phyloP scores from a whole-genome alignment of 768 basidiomycete species.

The Tylopilus felleus region DNA sequence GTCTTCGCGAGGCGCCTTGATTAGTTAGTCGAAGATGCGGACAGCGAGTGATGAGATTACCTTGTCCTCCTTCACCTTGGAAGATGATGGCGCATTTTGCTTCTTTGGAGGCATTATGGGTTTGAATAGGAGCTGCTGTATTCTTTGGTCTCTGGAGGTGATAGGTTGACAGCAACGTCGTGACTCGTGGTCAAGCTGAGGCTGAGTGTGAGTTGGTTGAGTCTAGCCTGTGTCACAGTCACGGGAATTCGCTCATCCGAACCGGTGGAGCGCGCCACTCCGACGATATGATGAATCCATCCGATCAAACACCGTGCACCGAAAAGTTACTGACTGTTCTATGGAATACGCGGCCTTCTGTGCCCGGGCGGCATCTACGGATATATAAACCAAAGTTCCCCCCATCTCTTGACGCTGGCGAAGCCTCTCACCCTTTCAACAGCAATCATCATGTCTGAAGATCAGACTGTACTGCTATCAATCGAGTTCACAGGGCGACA shows the following conservation, averaged over 20 bases:
- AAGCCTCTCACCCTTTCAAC: neutral
- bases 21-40: conserved; percentile 24
- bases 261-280: too few relatives aligned
- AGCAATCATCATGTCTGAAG: conserved; percentile 12
- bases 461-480: neutral
- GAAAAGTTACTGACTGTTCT: neutral
- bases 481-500: neutral
- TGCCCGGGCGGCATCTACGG: neutral
- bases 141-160: neutral
- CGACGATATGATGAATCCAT: neutral
- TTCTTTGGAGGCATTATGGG: conserved; percentile 77
- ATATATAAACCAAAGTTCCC: conserved; percentile 10
- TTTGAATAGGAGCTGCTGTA: too few relatives aligned
- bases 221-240: neutral
- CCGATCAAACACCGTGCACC: neutral
- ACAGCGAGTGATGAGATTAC: conserved; percentile 36
- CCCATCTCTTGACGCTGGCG: neutral
- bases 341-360: conserved; percentile 4
- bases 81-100: conserved; percentile 51
- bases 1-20: conserved; percentile 49
- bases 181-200: neutral
- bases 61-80: conserved; percentile 82
- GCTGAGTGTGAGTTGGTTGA: neutral
- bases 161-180: neutral
- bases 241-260: neutral